These are phyloP conservation scores for Allomyces macrogynus DNA, from an alignment of 192 early-diverging fungal species.

Conservation along the genomic window DNA sequence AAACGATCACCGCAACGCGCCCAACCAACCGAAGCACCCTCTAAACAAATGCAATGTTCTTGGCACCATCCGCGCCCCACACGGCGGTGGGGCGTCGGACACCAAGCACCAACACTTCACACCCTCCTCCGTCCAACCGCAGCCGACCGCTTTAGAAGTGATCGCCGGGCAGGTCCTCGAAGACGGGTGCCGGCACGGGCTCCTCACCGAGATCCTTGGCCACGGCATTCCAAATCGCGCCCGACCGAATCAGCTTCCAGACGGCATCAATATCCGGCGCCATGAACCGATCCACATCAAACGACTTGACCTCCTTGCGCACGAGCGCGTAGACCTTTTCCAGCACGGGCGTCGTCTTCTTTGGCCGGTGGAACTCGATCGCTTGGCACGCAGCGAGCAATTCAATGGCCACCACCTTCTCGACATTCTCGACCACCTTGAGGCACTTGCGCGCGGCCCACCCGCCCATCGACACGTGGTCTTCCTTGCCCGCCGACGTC, in stretches of 20 bases:
- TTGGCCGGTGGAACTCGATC: slow-evolving; percentile 6
- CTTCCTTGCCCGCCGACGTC: slow-evolving; percentile 6
- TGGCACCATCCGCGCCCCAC: too few relatives aligned
- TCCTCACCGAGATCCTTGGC: background rate
- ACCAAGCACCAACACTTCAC: too few relatives aligned
- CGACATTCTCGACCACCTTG: slow-evolving; percentile 9
- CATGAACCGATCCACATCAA: slow-evolving; percentile 6
- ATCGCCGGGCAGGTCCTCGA: too few relatives aligned
- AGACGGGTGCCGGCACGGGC: too few relatives aligned
- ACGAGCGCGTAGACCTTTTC: slow-evolving; percentile 5
- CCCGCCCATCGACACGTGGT: slow-evolving; percentile 10
- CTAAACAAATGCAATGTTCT: too few relatives aligned
- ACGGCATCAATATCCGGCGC: slow-evolving; percentile 8
- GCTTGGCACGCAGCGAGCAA: slow-evolving; percentile 8
- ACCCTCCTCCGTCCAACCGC: too few relatives aligned
- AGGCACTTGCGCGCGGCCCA: slow-evolving; percentile 7
- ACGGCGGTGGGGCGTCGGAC: too few relatives aligned
- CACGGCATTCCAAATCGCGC: background rate
- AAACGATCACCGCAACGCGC: too few relatives aligned
- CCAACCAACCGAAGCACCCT: too few relatives aligned
- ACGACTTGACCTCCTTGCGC: slow-evolving; percentile 4
- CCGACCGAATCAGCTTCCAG: slow-evolving; percentile 4
- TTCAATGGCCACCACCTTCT: slow-evolving; percentile 9
- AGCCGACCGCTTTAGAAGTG: too few relatives aligned
- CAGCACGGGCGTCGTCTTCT: slow-evolving; percentile 4